Evolutionary conservation across 2,329 filamentous ascomycete species (phyloP).

Genomic region (Alternaria sp.): DNA sequence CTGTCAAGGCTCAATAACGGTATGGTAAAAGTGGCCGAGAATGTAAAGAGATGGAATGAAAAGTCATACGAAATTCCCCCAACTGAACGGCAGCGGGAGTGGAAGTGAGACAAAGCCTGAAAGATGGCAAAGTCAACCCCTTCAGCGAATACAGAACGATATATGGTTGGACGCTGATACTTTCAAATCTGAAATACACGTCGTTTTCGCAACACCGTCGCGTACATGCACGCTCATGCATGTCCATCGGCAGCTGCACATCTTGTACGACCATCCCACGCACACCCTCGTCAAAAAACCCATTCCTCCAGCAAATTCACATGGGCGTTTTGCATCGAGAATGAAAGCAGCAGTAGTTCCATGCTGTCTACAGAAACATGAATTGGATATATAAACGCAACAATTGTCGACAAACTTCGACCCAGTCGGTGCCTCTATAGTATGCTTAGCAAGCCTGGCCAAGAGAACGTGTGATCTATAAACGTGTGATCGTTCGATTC

Average conservation of each 20-base stretch:
- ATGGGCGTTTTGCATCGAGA: accelerated
- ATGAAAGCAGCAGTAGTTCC: neutral
- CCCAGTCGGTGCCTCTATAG: neutral
- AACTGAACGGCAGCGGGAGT: too few species aligned
- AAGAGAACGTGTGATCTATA: too few species aligned
- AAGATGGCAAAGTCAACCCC: neutral
- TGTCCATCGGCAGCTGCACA: neutral
- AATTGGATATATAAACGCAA: neutral
- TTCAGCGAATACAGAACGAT: neutral
- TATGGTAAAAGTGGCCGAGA: too few species aligned
- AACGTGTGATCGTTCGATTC: too few species aligned
- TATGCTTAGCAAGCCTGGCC: neutral
- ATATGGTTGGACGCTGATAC: neutral
- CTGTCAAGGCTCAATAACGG: too few species aligned
- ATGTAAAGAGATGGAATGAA: too few species aligned
- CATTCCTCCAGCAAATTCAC: neutral
- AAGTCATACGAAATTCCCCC: too few species aligned
- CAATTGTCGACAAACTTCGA: neutral
- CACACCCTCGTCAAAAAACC: neutral
- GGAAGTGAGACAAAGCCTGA: too few species aligned
- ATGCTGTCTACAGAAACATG: neutral
- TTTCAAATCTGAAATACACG: neutral
- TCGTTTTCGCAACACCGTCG: neutral
- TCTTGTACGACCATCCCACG: neutral
- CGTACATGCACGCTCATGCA: neutral